Evolutionary conservation across 805 yeast species (phyloP).

Genomic region (Cyberlindnera americana): DNA sequence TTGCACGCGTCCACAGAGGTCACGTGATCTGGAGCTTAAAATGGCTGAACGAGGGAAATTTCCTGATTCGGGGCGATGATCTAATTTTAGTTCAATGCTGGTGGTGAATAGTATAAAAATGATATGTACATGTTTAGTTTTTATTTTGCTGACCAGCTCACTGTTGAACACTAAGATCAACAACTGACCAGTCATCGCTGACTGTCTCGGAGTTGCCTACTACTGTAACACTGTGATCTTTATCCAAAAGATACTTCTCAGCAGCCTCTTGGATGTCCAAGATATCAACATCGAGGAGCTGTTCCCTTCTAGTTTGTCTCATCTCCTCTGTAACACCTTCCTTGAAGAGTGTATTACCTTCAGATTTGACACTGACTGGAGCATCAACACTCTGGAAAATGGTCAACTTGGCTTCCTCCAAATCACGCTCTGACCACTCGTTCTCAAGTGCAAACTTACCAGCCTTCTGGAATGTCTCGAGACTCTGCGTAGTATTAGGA

Average conservation of each 20-base stretch:
- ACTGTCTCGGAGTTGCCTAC: constrained; percentile 35
- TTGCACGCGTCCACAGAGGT: neutral
- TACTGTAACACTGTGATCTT: constrained; percentile 36
- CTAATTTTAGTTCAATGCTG: too few relatives aligned
- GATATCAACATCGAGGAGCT: constrained; percentile 61
- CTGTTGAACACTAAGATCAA: constrained; percentile 19
- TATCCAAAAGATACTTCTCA: constrained; percentile 53
- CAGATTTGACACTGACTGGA: constrained; percentile 75
- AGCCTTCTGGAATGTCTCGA: constrained; percentile 52
- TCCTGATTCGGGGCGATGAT: too few relatives aligned
- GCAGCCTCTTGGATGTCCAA: constrained; percentile 62
- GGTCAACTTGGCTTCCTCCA: constrained; percentile 87
- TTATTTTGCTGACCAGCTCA: neutral
- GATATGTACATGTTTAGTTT: too few relatives aligned
- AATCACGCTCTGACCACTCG: constrained; percentile 57
- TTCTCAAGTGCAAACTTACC: constrained; percentile 45
- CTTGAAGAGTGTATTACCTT: constrained; percentile 65
- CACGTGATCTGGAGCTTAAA: too few relatives aligned
- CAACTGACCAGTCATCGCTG: constrained; percentile 19
- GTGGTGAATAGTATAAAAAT: too few relatives aligned
- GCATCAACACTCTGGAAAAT: constrained; percentile 91
- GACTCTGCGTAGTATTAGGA: constrained; percentile 76
- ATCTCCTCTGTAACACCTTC: constrained; percentile 72
- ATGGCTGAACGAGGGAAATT: too few relatives aligned
- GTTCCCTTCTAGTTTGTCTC: constrained; percentile 76